Evolutionary conservation across 306 rosid genomes (phyloP), one percentile per base, ranked within the genome.

Genomic region (Ziziphus jujuba): DNA sequence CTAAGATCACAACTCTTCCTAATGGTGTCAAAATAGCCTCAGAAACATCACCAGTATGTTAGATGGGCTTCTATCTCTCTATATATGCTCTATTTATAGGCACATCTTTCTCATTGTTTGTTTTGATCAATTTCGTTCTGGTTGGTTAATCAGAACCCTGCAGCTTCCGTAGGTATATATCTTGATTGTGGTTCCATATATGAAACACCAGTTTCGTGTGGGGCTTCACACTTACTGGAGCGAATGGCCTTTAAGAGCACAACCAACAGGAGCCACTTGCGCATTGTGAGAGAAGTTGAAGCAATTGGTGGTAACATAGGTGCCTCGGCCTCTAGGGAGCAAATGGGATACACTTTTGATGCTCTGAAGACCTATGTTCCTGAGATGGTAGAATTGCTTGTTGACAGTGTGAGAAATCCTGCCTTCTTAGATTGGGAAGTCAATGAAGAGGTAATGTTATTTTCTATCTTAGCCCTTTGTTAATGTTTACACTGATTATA

Each of bases 231-330:
- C 73, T 76, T 95, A 85, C 68, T 95, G 28, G 99, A 95, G 69
- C 58, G 96, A 70, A 82, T 95, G 96, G 99, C 99, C 79, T 95
- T 90, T 80, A 95, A 90, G 75, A 95, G 99, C 80, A 95, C 99
- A 11, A 63, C 74, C 75, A 95, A 95, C 75, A 81, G 95, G 19
- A 95, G 99, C 81, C 99, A 95, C 84, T 87, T 95, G 68, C 87
- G 92, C 36, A 79, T 95, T 69, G 91, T 95, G 47, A 90, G 99
- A 80, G 99, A 95, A 78, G 95, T 85, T 36, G 99, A 95, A 82
- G 97, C 97, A 59, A 85, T 90, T 59, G 97, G 97, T 25, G 97
- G 96, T 70, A 86, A 87, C 71, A 75, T 91, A 38, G 89, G 90
- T 75, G 96, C 99, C 63, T 87, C 92, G 17, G 97, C 97, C 61